Evolutionary conservation across 257 asterid species (phyloP), one percentile per base, ranked within the genome.

Genomic region (Solanum tarijense): DNA sequence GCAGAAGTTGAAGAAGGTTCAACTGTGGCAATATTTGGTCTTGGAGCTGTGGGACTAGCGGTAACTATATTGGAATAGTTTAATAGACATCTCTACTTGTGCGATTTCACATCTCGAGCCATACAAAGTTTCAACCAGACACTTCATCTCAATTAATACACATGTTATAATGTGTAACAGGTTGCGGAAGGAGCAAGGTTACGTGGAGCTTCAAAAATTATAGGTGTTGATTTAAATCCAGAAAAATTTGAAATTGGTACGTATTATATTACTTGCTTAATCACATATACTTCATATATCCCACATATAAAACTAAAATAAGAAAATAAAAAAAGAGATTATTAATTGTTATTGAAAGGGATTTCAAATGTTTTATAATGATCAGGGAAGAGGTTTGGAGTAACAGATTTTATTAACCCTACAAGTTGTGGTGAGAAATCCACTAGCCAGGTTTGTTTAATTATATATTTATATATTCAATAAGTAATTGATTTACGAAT

Each of bases 11-110:
- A 90, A 41, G 86, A 90, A 88, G 94, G 91, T 7, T 90, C 93
- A 4, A 88, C 91, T 0, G 94, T 92, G 9, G 94, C 90, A 23
- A 91, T 92, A 39, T 92, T 92, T 83, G 94, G 94, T 25, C 92
- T 92, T 5, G 93, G 93, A 76, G 88, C 91, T 1, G 89, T 91
- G 43, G 93, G 94, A 72, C 92, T 92, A 7, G 92, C 93, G 91
- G 94, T 90, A 86, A 82, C 39, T 31, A 9, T 18, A 14, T 1
- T 0, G 10, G 7, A 25, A 65, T 23, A 23, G 11, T 62, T 23
- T 25, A 25, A 65, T 65, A 13, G 0, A 66, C 18, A 25, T 66
- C 9, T 31, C 58, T 71, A 32, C 10, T 32, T 71, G 25, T 71
- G 12, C 2, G 8, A 27, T 2, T 27, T 68, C 9, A 16, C 32